phyloP scores from a whole-genome alignment of 2,329 filamentous ascomycete species.

The Whalleya microplaca region DNA sequence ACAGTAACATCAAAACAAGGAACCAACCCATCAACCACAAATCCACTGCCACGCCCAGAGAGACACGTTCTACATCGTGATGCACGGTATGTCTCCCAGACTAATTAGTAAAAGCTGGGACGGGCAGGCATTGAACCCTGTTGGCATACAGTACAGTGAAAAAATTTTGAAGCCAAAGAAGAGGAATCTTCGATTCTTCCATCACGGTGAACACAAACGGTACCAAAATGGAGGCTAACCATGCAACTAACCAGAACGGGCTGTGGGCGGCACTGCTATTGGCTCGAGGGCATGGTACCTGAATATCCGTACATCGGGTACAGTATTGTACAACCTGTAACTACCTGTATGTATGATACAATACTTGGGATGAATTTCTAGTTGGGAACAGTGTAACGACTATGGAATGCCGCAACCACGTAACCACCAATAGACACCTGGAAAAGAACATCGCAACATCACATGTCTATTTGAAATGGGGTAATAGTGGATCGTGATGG shows the following conservation, averaged over 20 bases:
- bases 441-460: conserved; percentile 19
- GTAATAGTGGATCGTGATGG: conserved; percentile 28
- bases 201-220: conserved; percentile 30
- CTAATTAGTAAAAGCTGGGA: conserved; percentile 9
- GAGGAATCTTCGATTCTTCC: conserved; percentile 26
- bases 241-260: conserved; percentile 33
- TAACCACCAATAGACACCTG: conserved; percentile 7
- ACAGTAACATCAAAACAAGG: conserved; percentile 10
- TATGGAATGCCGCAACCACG: not conserved
- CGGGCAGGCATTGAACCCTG: conserved; percentile 7
- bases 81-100: conserved; percentile 14
- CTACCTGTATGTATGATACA: not conserved
- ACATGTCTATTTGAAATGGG: conserved; percentile 23
- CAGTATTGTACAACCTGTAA: conserved; percentile 1
- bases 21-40: conserved; percentile 18
- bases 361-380: not conserved
- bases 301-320: conserved; percentile 23
- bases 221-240: conserved; percentile 25
- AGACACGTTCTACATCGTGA: conserved; percentile 5
- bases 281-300: conserved; percentile 36
- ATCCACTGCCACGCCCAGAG: conserved; percentile 18
- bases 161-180: conserved; percentile 10
- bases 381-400: not conserved
- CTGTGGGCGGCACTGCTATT: conserved; percentile 31
- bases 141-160: conserved; percentile 11